Percentiles rank a stretch among this genome's conserved stretches.
phyloP scores from a whole-genome alignment of 495 filamentous ascomycete genomes.

The Cercophora newfieldiana region DNA sequence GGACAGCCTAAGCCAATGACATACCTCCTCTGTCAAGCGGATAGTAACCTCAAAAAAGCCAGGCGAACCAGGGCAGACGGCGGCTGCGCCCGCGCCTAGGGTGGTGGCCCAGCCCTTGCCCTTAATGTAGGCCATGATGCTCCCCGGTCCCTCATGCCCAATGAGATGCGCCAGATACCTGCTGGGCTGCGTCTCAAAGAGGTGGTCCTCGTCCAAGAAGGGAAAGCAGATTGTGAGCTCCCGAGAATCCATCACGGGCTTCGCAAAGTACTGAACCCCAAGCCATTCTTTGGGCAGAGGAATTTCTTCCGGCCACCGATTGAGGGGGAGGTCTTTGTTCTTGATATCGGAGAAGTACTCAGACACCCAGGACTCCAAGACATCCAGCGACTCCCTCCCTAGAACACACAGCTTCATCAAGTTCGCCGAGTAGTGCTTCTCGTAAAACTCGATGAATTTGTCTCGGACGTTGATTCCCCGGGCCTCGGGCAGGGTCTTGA shows the following conservation, averaged over 20 bases:
- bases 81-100: conserved; percentile 73
- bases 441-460: conserved; percentile 93
- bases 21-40: conserved; percentile 79
- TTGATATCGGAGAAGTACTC: conserved; percentile 81
- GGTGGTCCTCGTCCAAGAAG: conserved; percentile 81
- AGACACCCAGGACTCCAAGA: conserved; percentile 81
- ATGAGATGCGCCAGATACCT: conserved; percentile 92
- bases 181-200: conserved; percentile 82
- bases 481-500: conserved; percentile 80
- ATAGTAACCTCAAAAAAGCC: conserved; percentile 76
- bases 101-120: conserved; percentile 93
- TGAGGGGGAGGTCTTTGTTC: conserved; percentile 82
- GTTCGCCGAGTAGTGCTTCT: conserved; percentile 91
- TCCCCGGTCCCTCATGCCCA: conserved; percentile 95
- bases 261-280: conserved; percentile 83
- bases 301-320: conserved; percentile 75
- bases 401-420: conserved; percentile 93
- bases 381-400: conserved; percentile 84
- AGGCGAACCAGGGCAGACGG: conserved; percentile 78
- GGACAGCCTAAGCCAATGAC: background rate
- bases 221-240: conserved; percentile 85
- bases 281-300: conserved; percentile 68
- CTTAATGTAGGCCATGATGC: conserved; percentile 93
- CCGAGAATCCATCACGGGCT: conserved; percentile 92
- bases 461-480: conserved; percentile 84